Evolutionary conservation across 148 eudicot species (phyloP), one percentile per base, ranked within the genome.

Genomic region (Talinum fruticosum): DNA sequence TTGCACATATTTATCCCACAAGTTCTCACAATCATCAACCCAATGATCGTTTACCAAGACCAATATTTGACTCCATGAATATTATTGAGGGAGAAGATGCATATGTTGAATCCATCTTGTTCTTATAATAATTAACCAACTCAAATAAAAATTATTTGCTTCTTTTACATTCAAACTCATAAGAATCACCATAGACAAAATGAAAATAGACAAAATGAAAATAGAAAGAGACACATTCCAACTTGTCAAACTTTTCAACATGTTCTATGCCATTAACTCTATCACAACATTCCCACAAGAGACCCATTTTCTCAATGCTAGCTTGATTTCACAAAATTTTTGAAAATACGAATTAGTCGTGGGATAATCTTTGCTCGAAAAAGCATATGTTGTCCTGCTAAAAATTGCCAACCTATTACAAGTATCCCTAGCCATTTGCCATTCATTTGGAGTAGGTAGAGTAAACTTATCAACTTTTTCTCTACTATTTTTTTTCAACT

Each of bases 351-450:
- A 38, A 38, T 38, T 38, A 5, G 5, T 4, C 5, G 5, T 38
- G 15, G 54, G 69, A 37, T 61, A 61, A 2, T 62, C 28, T 75
- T 2, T 26, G 16, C 69, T 53, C 3, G 38, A 28, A 41, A 62
- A 62, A 28, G 24, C 54, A 1, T 75, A 53, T n/a, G 49, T 76
- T 76, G 30, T 49, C 71, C 71, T 65, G 10, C 34, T 29, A 66
- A 75, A 75, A 18, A 75, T 37, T 4, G 37, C 44, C 33, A 66
- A 67, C 23, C 12, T 76, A 6, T 76, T 73, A 76, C 71, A 67
- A 28, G 51, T 53, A 3, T 16, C 23, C 0, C 2, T 12, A 2
- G 75, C 44, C 65, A 6, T 51, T 73, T 30, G 2, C 29, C 64
- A 30, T 16, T 73, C 64, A 4, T 73, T 8, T 19, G 8, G 10